phyloP scores from a whole-genome alignment of 345 rosid species.

The Turritis glabra region DNA sequence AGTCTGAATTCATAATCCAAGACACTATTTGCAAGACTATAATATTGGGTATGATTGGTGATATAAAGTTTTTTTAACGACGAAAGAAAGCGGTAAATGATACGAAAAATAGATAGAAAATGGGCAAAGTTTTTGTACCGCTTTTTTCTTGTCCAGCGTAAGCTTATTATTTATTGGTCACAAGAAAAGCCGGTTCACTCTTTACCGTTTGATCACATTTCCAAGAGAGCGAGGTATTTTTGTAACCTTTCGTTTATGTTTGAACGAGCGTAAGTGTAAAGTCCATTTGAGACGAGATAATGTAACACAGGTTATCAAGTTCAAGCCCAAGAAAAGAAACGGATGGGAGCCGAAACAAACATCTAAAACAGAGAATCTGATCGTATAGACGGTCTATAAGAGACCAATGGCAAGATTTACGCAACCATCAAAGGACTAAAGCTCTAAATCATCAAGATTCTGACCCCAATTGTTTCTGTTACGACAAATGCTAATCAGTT shows the following conservation, averaged over 20 bases:
- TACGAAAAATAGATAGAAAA: background rate
- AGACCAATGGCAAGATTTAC: background rate
- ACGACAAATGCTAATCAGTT: background rate
- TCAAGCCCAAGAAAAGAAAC: no score
- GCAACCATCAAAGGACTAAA: background rate
- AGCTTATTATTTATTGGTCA: background rate
- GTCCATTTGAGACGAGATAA: background rate
- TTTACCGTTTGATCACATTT: background rate
- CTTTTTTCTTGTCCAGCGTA: background rate
- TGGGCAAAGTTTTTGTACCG: background rate
- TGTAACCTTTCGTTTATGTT: no score
- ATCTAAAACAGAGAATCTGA: conserved; percentile 2
- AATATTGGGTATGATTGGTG: no score
- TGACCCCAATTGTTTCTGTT: background rate
- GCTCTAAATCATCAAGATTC: conserved; percentile 3
- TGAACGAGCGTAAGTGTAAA: background rate
- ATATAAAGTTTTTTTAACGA: no score
- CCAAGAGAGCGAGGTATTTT: background rate
- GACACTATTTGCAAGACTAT: no score
- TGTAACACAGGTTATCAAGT: background rate
- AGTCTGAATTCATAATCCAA: no score
- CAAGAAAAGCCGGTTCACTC: background rate
- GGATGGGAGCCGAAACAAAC: no score
- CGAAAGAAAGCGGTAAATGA: background rate
- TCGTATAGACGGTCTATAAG: no score